These are phyloP conservation scores for Scorias spongiosa DNA, from an alignment of 2,329 filamentous ascomycete genomes.

Conservation along the genomic window DNA sequence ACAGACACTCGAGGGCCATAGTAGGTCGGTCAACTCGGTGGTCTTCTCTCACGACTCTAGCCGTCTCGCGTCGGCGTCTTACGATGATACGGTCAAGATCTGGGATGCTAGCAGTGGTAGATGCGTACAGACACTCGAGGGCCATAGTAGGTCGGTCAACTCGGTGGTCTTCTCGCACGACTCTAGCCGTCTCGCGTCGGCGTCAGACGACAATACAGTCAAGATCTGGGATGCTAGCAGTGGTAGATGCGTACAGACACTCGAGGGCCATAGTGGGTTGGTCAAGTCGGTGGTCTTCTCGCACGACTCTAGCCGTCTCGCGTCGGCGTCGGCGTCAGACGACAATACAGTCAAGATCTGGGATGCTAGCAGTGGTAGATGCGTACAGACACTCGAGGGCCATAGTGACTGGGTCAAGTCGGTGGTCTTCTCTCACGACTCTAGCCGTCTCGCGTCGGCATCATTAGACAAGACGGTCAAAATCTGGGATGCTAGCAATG, in stretches of 20 bases:
- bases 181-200: background rate
- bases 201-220: background rate
- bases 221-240: background rate
- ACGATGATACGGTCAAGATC: background rate
- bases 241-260: conserved; percentile 46
- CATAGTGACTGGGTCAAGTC: conserved; percentile 78
- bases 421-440: background rate
- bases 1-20: background rate
- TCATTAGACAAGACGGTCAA: background rate
- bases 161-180: background rate
- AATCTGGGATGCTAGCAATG: background rate
- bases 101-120: background rate
- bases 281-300: conserved; percentile 78
- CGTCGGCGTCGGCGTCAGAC: conserved; percentile 63
- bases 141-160: no score
- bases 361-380: conserved; percentile 55
- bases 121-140: background rate
- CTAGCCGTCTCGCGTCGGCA: background rate
- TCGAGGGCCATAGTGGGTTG: conserved; percentile 81
- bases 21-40: background rate
- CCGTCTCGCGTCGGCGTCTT: background rate
- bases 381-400: conserved; percentile 62
- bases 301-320: conserved; percentile 65
- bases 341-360: conserved; percentile 80
- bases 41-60: background rate